phyloP scores from a whole-genome alignment of 257 asterid genomes.

The Solanum etuberosum region DNA sequence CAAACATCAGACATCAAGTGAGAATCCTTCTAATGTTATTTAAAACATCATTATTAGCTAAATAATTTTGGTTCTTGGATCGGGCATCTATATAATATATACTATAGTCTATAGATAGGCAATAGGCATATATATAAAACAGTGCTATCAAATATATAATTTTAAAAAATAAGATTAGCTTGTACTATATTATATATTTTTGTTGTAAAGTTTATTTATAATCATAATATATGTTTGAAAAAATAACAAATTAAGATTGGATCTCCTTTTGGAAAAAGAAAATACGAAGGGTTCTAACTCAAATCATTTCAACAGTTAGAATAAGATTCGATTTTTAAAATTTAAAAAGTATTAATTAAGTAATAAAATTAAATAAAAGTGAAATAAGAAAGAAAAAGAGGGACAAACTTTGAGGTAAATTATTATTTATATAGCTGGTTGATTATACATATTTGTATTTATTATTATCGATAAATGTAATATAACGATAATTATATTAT shows the following conservation, averaged over 20 bases:
- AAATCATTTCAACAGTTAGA: background rate
- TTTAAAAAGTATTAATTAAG: too few species aligned
- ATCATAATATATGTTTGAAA: background rate
- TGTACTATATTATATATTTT: background rate
- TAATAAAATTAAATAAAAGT: too few species aligned
- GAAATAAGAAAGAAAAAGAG: too few species aligned
- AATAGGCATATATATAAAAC: background rate
- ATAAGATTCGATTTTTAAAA: background rate
- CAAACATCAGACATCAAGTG: background rate
- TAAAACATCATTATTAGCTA: background rate
- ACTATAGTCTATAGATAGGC: background rate
- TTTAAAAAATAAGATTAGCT: background rate
- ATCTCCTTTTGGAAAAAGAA: background rate
- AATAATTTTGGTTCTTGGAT: background rate
- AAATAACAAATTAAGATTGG: background rate
- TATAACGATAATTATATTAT: too few species aligned
- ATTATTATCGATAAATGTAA: too few species aligned
- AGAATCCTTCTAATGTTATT: background rate
- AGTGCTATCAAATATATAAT: background rate
- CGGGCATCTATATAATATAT: background rate
- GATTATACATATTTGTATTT: too few species aligned
- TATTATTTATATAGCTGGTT: too few species aligned
- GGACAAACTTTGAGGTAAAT: background rate
- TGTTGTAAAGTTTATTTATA: background rate
- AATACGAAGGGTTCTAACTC: background rate